A percentile compares a stretch with the other conserved stretches of the same genome.
phyloP scores from a whole-genome alignment of 768 basidiomycete genomes.

The Boletus patriciae region DNA sequence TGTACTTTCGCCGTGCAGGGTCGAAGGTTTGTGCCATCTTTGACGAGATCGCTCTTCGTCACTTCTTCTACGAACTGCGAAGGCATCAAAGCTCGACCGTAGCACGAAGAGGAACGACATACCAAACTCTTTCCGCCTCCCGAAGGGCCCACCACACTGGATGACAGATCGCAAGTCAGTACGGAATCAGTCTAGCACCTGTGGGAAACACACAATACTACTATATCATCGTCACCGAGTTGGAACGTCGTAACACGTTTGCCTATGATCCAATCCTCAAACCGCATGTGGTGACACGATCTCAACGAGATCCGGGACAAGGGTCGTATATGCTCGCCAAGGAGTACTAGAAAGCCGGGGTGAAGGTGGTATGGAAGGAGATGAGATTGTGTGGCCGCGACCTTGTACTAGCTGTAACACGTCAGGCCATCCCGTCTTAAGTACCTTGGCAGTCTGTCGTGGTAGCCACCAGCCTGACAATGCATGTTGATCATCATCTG shows the following conservation, averaged over 20 bases:
- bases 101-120: not conserved
- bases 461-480: not conserved
- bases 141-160: conserved; percentile 20
- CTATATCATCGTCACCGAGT: conserved; percentile 13
- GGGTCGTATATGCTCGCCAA: not conserved
- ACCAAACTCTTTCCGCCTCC: conserved; percentile 23
- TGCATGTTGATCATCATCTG: too few relatives aligned
- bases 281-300: not conserved
- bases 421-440: not conserved
- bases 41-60: not conserved
- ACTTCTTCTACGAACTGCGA: conserved; percentile 11
- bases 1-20: not conserved
- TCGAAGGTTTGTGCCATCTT: not conserved
- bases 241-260: not conserved
- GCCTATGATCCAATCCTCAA: not conserved
- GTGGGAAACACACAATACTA: conserved; percentile 22
- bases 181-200: not conserved
- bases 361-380: too few relatives aligned
- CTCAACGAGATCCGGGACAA: not conserved
- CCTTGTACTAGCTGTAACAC: not conserved
- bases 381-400: not conserved
- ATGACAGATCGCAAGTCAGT: conserved; percentile 1
- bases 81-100: not conserved
- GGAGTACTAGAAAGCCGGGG: too few relatives aligned
- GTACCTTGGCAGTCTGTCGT: not conserved